Evolutionary conservation across 805 yeast genomes (phyloP).

Genomic region (Kodamaea leandrae): DNA sequence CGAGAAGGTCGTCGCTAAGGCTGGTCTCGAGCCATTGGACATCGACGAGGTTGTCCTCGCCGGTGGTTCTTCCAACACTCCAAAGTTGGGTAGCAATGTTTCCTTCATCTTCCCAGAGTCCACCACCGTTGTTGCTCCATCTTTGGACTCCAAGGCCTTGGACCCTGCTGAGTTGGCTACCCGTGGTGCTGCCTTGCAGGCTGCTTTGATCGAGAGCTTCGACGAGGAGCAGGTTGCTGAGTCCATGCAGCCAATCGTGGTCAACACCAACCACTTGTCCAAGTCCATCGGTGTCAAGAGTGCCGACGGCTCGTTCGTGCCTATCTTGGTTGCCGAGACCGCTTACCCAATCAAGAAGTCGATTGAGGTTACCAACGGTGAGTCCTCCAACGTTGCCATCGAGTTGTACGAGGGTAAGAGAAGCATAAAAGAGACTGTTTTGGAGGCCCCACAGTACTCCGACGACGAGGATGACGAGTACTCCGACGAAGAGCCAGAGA

Average conservation of each 20-base stretch:
- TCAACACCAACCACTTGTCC: slow-evolving; percentile 82
- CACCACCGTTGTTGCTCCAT: slow-evolving; percentile 72
- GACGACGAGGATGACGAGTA: slow-evolving; percentile 48
- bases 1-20: slow-evolving; percentile 71
- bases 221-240: slow-evolving; percentile 80
- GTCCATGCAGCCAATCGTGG: slow-evolving; percentile 76
- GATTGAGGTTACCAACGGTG: slow-evolving; percentile 59
- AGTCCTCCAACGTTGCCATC: slow-evolving; percentile 56
- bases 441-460: slow-evolving; percentile 62
- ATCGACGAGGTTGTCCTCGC: slow-evolving; percentile 87
- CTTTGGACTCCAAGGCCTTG: slow-evolving; percentile 69
- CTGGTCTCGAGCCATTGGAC: slow-evolving; percentile 79
- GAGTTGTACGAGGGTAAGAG: slow-evolving; percentile 84
- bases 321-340: slow-evolving; percentile 77
- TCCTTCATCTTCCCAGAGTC: slow-evolving; percentile 77
- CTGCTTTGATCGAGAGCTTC: slow-evolving; percentile 76
- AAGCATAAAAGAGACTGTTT: slow-evolving; percentile 74
- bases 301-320: slow-evolving; percentile 67
- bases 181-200: slow-evolving; percentile 97
- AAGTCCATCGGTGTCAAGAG: slow-evolving; percentile 83
- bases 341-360: slow-evolving; percentile 87
- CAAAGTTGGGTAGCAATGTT: slow-evolving; percentile 80
- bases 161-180: slow-evolving; percentile 88
- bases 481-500: slow-evolving; percentile 87
- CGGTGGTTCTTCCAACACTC: slow-evolving; percentile 92